Evolutionary conservation across 2,329 filamentous ascomycete species (phyloP).

Genomic region (Mollisiaceae sp.): DNA sequence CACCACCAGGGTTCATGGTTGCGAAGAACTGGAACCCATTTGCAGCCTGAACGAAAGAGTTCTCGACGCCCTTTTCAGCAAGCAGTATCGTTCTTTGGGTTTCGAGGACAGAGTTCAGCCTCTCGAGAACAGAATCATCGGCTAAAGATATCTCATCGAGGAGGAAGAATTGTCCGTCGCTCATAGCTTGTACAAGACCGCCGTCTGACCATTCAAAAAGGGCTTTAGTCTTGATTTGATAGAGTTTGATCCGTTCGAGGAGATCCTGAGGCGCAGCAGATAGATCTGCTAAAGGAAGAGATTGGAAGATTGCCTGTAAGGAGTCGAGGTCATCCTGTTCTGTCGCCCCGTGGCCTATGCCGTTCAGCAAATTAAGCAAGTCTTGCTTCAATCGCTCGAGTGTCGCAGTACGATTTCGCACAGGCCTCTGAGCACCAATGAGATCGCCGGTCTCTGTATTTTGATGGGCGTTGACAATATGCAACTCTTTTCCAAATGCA

Average conservation of each 20-base stretch:
- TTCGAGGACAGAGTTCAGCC: slow-evolving; percentile 95
- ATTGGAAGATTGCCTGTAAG: slow-evolving; percentile 51
- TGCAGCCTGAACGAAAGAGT: slow-evolving; percentile 77
- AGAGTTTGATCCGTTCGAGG: slow-evolving; percentile 47
- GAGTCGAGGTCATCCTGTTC: slow-evolving; percentile 64
- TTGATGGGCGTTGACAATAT: slow-evolving; percentile 96
- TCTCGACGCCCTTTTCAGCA: slow-evolving; percentile 88
- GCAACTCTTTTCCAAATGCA: slow-evolving; percentile 74
- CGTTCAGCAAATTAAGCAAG: slow-evolving; percentile 54
- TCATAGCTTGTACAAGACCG: slow-evolving; percentile 93
- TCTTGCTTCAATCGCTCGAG: slow-evolving; percentile 68
- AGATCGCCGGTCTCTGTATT: slow-evolving; percentile 98
- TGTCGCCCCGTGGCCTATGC: slow-evolving; percentile 53
- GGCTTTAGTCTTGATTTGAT: slow-evolving; percentile 72
- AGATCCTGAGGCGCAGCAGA: slow-evolving; percentile 37
- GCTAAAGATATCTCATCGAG: slow-evolving; percentile 97
- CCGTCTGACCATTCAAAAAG: slow-evolving; percentile 98
- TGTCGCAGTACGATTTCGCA: slow-evolving; percentile 81
- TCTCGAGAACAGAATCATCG: slow-evolving; percentile 94
- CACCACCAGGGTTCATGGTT: slow-evolving; percentile 98
- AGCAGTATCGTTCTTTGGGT: slow-evolving; percentile 83
- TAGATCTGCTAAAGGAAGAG: slow-evolving; percentile 44
- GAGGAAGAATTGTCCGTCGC: slow-evolving; percentile 84
- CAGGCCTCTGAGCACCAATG: slow-evolving; percentile 91
- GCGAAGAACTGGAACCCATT: slow-evolving; percentile 94